Evolutionary conservation across 805 yeast genomes (phyloP).

Genomic region (Sporopachydermia lactativora): DNA sequence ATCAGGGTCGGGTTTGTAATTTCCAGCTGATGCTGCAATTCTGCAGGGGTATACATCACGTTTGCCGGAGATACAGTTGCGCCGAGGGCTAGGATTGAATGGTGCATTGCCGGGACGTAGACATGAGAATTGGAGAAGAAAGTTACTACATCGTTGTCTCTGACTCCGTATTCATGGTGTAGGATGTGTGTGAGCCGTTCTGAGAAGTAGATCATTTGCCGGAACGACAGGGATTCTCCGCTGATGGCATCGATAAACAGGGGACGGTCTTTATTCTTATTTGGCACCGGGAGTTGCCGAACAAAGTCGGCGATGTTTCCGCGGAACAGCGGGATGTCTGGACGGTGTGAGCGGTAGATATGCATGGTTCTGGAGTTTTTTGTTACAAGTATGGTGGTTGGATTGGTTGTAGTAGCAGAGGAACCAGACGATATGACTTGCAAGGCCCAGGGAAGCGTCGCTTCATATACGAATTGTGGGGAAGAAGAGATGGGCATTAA

Average conservation of each 20-base stretch:
- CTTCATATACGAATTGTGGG: no score
- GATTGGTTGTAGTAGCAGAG: no score
- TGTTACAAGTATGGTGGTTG: no score
- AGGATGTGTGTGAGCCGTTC: slow-evolving; percentile 12
- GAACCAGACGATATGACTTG: no score
- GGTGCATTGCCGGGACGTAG: slow-evolving; percentile 16
- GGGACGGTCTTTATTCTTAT: background rate
- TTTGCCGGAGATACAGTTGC: slow-evolving; percentile 21
- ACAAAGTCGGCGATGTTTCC: background rate
- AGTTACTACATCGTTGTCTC: slow-evolving; percentile 17
- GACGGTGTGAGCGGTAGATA: background rate
- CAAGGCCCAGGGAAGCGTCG: no score
- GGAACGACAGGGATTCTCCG: background rate
- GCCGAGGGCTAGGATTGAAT: slow-evolving; percentile 10
- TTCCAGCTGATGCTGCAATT: slow-evolving; percentile 17
- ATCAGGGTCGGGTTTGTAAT: slow-evolving; percentile 7
- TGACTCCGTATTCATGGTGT: slow-evolving; percentile 9
- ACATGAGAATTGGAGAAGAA: slow-evolving; percentile 17
- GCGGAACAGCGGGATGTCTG: background rate
- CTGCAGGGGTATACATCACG: slow-evolving; percentile 18
- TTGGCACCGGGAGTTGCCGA: background rate
- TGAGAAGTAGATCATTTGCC: slow-evolving; percentile 6
- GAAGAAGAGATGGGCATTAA: no score
- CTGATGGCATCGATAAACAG: background rate
- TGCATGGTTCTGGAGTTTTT: background rate